phyloP scores from a whole-genome alignment of 176 grass and related monocot genomes.

The Aechmea fasciata region DNA sequence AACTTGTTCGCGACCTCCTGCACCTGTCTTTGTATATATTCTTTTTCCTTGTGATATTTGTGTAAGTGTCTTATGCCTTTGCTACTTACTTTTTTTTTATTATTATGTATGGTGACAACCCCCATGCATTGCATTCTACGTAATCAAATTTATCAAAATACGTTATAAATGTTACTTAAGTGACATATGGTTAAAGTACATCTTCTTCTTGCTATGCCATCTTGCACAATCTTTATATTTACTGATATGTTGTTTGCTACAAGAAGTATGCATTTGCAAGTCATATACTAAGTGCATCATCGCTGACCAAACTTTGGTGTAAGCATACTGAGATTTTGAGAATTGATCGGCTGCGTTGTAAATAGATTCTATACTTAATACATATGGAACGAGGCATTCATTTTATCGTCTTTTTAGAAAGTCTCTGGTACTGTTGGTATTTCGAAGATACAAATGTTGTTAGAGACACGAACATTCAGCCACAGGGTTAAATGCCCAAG shows the following conservation, averaged over 20 bases:
- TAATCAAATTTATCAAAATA: not conserved
- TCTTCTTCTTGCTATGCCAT: not conserved
- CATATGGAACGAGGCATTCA: not conserved
- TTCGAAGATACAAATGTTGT: not conserved
- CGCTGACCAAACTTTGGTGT: not conserved
- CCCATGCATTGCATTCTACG: not conserved
- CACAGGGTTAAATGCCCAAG: not conserved
- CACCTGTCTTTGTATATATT: slow-evolving; percentile 94
- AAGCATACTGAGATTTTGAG: not conserved
- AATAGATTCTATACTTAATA: not conserved
- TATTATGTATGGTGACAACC: not conserved
- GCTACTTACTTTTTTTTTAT: not conserved
- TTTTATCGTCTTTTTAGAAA: not conserved
- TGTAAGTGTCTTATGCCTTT: slow-evolving; percentile 48
- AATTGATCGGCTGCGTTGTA: not conserved
- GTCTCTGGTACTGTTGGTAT: not conserved
- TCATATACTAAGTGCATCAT: not conserved
- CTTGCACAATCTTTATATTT: not conserved
- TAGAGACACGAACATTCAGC: not conserved
- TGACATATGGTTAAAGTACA: not conserved
- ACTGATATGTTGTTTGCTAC: not conserved
- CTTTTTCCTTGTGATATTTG: slow-evolving; percentile 87
- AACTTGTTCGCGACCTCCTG: slow-evolving; percentile 88
- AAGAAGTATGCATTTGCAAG: not conserved
- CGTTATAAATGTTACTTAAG: not conserved